phyloP scores from a whole-genome alignment of 129 eudicot species.

The Heracleum sosnowskyi region DNA sequence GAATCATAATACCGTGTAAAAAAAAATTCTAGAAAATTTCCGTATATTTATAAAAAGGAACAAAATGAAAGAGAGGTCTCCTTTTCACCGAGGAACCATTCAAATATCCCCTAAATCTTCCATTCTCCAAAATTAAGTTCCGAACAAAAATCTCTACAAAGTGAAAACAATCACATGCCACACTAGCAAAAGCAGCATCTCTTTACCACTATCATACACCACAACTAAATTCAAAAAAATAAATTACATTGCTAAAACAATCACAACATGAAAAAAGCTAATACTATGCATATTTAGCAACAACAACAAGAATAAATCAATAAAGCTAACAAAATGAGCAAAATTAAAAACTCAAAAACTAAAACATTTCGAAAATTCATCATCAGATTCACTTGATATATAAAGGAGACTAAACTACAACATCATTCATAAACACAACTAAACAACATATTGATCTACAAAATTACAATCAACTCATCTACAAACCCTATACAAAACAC shows the following conservation, averaged over 20 bases:
- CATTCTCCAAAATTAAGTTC: background rate
- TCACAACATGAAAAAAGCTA: background rate
- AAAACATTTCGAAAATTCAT: background rate
- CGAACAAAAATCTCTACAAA: slow-evolving; percentile 1
- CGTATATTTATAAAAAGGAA: slow-evolving; percentile 10
- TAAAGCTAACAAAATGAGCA: slow-evolving; percentile 4
- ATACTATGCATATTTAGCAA: background rate
- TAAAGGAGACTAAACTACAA: background rate
- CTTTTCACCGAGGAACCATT: background rate
- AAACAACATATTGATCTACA: background rate
- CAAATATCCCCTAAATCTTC: background rate
- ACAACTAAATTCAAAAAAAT: background rate
- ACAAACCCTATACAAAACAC: background rate
- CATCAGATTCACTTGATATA: background rate
- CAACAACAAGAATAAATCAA: background rate
- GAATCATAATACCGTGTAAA: background rate
- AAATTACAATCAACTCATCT: background rate
- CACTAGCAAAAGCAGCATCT: background rate
- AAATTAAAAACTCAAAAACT: background rate
- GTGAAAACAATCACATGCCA: background rate
- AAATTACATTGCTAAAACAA: slow-evolving; percentile 1
- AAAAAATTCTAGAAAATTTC: background rate
- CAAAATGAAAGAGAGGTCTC: slow-evolving; percentile 18
- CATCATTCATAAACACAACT: background rate
- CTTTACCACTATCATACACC: background rate